Percentiles rank a stretch among this genome's conserved stretches.
phyloP scores from a whole-genome alignment of 2,329 filamentous ascomycete genomes.

The Pseudogymnoascus sp. region DNA sequence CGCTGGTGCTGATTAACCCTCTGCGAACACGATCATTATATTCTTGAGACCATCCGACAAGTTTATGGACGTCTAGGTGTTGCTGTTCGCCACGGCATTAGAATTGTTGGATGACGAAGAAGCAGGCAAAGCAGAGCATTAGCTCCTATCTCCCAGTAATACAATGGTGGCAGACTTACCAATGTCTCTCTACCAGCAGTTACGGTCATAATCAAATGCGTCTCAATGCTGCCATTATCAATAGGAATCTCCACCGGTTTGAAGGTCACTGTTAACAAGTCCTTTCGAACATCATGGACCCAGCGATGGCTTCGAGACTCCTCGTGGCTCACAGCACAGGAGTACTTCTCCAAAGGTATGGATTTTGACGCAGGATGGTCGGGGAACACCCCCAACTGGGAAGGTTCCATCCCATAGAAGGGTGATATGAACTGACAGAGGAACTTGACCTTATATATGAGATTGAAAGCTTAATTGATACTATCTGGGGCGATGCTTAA shows the following conservation, averaged over 20 bases:
- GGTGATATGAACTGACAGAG: neutral
- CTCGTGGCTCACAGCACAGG: constrained; percentile 21
- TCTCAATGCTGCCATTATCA: constrained; percentile 18
- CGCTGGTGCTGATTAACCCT: constrained; percentile 1
- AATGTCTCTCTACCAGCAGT: constrained; percentile 34
- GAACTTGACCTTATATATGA: neutral
- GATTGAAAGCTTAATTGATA: neutral
- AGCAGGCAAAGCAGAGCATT: neutral
- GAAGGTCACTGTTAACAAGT: constrained; percentile 25
- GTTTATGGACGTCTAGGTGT: constrained; percentile 24
- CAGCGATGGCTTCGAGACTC: constrained; percentile 22
- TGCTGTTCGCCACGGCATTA: constrained; percentile 20
- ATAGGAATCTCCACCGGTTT: constrained; percentile 18
- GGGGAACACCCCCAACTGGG: neutral
- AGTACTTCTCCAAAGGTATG: constrained; percentile 27
- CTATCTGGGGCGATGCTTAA: neutral
- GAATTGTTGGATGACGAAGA: neutral
- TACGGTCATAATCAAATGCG: constrained; percentile 30
- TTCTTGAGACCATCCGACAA: constrained; percentile 18
- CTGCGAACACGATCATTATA: constrained; percentile 13
- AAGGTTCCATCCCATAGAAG: neutral
- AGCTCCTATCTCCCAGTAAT: neutral
- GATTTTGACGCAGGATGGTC: constrained; percentile 16
- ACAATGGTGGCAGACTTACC: constrained; percentile 29
- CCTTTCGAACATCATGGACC: constrained; percentile 24